Evolutionary conservation across 202 grass and related monocot genomes (phyloP).

Genomic region (Saccharum hybrid): DNA sequence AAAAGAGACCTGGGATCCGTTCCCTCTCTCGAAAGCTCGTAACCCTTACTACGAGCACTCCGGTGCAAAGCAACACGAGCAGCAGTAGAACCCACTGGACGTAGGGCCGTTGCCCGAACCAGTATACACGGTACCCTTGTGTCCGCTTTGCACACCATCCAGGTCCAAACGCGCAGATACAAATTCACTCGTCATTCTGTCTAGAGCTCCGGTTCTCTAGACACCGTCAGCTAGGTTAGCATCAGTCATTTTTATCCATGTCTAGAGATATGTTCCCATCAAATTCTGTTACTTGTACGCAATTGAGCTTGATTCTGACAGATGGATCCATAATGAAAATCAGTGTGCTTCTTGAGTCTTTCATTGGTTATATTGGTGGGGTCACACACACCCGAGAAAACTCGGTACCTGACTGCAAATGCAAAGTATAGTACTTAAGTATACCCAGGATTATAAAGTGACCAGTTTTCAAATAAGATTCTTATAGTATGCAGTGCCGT

Average conservation of each 20-base stretch:
- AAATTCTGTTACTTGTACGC: not conserved
- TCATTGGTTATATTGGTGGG: not conserved
- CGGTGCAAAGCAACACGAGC: no score
- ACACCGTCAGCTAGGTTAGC: no score
- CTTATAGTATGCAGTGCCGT: not conserved
- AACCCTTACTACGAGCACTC: no score
- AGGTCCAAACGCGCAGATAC: no score
- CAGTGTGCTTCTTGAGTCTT: not conserved
- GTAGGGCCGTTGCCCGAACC: no score
- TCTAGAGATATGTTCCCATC: slow-evolving; percentile 1
- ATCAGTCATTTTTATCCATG: not conserved
- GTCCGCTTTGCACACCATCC: no score
- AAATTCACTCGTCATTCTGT: no score
- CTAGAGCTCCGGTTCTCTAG: no score
- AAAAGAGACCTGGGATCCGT: no score
- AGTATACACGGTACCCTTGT: no score
- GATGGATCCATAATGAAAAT: not conserved
- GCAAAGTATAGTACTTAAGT: not conserved
- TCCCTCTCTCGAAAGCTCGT: no score
- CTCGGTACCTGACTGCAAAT: not conserved
- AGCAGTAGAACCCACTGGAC: no score
- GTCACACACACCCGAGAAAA: not conserved
- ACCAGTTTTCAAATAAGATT: slow-evolving; percentile 28
- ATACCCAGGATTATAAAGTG: not conserved
- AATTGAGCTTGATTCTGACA: not conserved